Evolutionary conservation across 2,329 filamentous ascomycete genomes (phyloP).

Genomic region (Sclerotinia nivalis): DNA sequence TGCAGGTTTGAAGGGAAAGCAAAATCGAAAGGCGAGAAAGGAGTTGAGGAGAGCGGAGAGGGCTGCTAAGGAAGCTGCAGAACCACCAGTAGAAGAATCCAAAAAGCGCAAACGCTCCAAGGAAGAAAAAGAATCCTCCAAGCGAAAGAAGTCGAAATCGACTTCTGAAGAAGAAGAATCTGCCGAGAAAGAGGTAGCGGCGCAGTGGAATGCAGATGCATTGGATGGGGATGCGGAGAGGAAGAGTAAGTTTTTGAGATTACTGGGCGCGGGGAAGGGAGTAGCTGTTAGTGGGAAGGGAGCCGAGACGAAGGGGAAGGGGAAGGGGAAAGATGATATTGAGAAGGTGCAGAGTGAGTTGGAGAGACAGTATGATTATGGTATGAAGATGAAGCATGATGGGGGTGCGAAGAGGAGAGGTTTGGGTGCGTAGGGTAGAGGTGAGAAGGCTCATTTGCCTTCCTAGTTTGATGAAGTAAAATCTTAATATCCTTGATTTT

Average conservation of each 20-base stretch:
- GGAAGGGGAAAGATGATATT: conserved; percentile 31
- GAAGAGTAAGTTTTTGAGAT: conserved; percentile 42
- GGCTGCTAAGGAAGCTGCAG: not conserved
- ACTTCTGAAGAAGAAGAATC: not conserved
- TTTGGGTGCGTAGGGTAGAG: conserved; percentile 39
- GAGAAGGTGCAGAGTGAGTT: conserved; percentile 41
- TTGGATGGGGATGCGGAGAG: conserved; percentile 40
- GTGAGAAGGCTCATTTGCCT: not conserved
- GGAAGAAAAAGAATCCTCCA: conserved; percentile 25
- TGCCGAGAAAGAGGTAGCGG: conserved; percentile 13
- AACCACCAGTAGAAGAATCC: conserved; percentile 5
- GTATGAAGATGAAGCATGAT: conserved; percentile 44
- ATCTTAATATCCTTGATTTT: not conserved
- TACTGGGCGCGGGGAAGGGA: conserved; percentile 40
- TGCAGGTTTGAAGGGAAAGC: conserved; percentile 20
- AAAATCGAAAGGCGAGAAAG: conserved; percentile 17
- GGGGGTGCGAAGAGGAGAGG: conserved; percentile 42
- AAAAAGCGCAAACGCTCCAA: conserved; percentile 26
- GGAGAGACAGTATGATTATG: conserved; percentile 43
- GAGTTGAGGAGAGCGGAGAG: conserved; percentile 24
- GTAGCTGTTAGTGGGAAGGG: conserved; percentile 18
- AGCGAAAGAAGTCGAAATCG: conserved; percentile 24
- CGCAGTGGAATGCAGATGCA: conserved; percentile 23
- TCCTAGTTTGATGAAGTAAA: not conserved
- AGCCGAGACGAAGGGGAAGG: conserved; percentile 21